Conservation (phyloP, 345 rosid genomes). For the Hypericum perforatum region DNA sequence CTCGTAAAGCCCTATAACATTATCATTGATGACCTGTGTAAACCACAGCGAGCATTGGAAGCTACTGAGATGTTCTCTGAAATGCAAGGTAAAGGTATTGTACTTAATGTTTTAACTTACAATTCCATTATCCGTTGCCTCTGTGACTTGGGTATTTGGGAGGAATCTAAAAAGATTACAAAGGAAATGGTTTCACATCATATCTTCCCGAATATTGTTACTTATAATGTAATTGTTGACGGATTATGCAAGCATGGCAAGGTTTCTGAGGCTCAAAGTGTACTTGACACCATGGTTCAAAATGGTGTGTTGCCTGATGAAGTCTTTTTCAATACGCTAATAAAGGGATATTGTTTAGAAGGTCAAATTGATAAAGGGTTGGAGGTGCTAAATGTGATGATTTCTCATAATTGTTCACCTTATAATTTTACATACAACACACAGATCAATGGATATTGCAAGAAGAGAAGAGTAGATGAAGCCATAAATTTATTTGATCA, state of each 20-base stretch:
- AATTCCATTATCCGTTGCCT: not conserved
- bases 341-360: not conserved
- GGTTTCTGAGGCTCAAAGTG: constrained; percentile 3
- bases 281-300: not conserved
- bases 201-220: not conserved
- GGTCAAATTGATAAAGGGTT: not conserved
- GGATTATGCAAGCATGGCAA: not conserved
- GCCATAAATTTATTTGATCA: not conserved
- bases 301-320: not conserved
- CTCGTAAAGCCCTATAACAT: not conserved
- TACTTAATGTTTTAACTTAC: too few species aligned
- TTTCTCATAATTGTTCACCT: not conserved
- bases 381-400: too few species aligned
- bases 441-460: constrained; percentile 7
- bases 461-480: constrained; percentile 1
- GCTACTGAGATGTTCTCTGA: too few species aligned
- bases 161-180: not conserved
- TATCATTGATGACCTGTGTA: too few species aligned
- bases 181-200: not conserved
- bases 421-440: not conserved
- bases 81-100: too few species aligned
- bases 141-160: not conserved
- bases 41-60: too few species aligned
- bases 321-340: too few species aligned
- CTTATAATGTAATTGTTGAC: not conserved